Evolutionary conservation across 345 rosid genomes (phyloP).

Genomic region (Syzygium aromaticum): DNA sequence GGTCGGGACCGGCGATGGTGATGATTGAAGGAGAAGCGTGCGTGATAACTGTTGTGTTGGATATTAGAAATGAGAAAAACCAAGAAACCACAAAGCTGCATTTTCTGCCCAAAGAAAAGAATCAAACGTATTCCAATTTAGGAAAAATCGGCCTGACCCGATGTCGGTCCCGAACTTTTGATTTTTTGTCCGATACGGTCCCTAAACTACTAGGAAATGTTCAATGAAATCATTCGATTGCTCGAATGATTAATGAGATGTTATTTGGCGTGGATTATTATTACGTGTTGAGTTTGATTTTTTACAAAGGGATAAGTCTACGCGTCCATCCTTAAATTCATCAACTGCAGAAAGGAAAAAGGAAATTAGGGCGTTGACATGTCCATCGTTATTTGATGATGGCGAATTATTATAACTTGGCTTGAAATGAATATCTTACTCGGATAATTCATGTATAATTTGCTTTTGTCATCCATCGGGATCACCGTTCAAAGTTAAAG

Average conservation of each 20-base stretch:
- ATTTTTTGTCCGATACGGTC: rapidly evolving
- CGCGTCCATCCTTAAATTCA: background rate
- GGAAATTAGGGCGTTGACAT: rapidly evolving
- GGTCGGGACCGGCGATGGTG: background rate
- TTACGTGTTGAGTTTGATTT: background rate
- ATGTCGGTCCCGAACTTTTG: too few species aligned
- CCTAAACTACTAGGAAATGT: background rate
- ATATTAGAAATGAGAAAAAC: background rate
- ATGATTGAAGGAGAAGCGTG: background rate
- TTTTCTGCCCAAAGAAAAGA: background rate
- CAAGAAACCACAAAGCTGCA: background rate
- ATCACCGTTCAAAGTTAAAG: background rate
- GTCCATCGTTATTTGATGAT: background rate
- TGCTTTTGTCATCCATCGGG: background rate
- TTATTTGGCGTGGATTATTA: background rate
- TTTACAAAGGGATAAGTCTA: background rate
- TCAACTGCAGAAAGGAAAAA: rapidly evolving
- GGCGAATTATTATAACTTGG: background rate
- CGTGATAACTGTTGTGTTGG: background rate
- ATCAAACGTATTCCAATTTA: background rate
- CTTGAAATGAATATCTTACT: background rate
- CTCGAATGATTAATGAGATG: rapidly evolving
- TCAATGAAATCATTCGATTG: rapidly evolving
- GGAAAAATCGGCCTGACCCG: background rate
- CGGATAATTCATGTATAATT: background rate